These are phyloP conservation scores for Ramularia endophylla DNA, from an alignment of 2,329 filamentous ascomycete species.

Conservation along the genomic window DNA sequence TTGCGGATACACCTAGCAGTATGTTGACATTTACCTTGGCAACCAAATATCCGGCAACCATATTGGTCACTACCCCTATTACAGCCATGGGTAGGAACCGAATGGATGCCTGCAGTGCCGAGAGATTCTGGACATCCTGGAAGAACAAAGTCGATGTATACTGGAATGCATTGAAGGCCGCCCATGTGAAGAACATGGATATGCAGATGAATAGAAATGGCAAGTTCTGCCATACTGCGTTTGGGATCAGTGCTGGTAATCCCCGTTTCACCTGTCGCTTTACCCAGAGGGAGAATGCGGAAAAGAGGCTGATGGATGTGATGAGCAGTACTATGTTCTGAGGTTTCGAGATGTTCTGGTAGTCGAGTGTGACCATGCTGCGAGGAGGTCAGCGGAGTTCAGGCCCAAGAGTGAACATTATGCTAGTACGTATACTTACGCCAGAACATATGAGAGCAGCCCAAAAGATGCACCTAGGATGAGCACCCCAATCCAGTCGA, in stretches of 20 bases:
- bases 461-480: conserved; percentile 44
- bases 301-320: conserved; percentile 39
- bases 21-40: conserved; percentile 11
- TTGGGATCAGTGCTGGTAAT: conserved; percentile 55
- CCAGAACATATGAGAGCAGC: conserved; percentile 47
- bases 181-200: conserved; percentile 34
- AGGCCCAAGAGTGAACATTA: too few relatives aligned
- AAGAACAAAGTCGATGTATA: too few relatives aligned
- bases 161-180: conserved; percentile 35
- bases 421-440: too few relatives aligned
- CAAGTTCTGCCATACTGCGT: conserved; percentile 53
- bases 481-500: conserved; percentile 49
- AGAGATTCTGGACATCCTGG: conserved; percentile 20
- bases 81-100: conserved; percentile 43
- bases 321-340: conserved; percentile 36
- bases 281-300: conserved; percentile 52
- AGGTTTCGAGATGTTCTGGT: conserved; percentile 11
- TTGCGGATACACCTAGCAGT: conserved; percentile 10
- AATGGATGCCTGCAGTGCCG: conserved; percentile 23
- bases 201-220: conserved; percentile 53
- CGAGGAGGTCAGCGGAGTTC: too few relatives aligned
- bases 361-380: too few relatives aligned
- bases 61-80: conserved; percentile 39
- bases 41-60: conserved; percentile 19
- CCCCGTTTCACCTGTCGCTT: conserved; percentile 40